A percentile compares a stretch with the other conserved stretches of the same genome.
Evolutionary conservation across 441 rosid species (phyloP).

Genomic region (Eruca vesicaria): DNA sequence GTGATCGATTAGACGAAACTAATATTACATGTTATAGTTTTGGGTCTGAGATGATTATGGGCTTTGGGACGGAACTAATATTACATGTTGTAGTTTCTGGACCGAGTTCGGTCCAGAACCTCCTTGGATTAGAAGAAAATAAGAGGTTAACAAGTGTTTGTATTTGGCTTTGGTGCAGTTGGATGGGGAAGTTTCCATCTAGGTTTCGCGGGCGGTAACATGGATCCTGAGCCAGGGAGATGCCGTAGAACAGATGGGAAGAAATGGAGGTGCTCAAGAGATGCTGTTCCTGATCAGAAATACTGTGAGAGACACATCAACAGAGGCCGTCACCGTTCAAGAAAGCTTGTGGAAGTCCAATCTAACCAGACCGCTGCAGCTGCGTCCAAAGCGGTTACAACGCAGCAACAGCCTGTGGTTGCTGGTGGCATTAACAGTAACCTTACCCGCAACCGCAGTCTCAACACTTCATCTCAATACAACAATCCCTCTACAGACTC

Average conservation of each 20-base stretch:
- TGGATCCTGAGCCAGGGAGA: conserved; percentile 93
- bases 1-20: too few relatives aligned
- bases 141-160: too few relatives aligned
- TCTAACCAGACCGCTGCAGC: conserved; percentile 55
- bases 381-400: conserved; percentile 38
- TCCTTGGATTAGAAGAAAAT: too few relatives aligned
- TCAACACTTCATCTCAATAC: conserved; percentile 36
- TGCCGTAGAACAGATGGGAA: conserved; percentile 96
- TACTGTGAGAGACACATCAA: conserved; percentile 93
- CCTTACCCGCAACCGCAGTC: conserved; percentile 30
- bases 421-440: conserved; percentile 30
- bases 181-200: conserved; percentile 81
- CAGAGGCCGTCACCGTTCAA: conserved; percentile 99
- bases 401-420: conserved; percentile 16
- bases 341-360: conserved; percentile 99
- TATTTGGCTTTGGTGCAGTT: conserved; percentile 46
- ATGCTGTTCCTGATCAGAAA: conserved; percentile 86
- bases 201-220: conserved; percentile 60
- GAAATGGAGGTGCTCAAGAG: conserved; percentile 95
- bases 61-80: too few relatives aligned
- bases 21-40: too few relatives aligned
- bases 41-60: too few relatives aligned
- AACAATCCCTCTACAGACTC: conserved; percentile 25
- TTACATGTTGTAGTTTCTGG: too few relatives aligned
- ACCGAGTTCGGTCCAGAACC: too few relatives aligned